Conservation (phyloP, 2,329 filamentous ascomycete species). For the Clarireedia hainanense region DNA sequence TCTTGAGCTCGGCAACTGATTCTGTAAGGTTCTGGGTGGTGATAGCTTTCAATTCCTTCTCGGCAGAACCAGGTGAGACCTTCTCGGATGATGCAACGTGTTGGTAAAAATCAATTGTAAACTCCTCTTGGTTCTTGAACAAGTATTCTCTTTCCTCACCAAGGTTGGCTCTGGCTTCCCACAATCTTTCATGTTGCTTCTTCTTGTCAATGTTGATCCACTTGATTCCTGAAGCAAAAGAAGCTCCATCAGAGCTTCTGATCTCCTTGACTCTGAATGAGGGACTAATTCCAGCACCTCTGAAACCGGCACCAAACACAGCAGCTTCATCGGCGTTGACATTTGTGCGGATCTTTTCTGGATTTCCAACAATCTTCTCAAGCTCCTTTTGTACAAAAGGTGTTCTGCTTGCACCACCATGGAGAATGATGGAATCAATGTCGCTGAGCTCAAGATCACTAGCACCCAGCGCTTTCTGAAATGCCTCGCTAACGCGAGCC, state of each 20-base stretch:
- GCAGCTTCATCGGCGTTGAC: constrained; percentile 97
- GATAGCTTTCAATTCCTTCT: constrained; percentile 57
- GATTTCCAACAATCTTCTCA: constrained; percentile 62
- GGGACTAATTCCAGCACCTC: constrained; percentile 83
- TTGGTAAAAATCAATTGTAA: constrained; percentile 74
- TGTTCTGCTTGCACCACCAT: constrained; percentile 82
- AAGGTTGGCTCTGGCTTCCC: constrained; percentile 67
- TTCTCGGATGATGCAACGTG: constrained; percentile 44
- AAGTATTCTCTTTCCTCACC: constrained; percentile 77
- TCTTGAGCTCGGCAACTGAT: constrained; percentile 69
- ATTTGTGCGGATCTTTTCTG: constrained; percentile 79
- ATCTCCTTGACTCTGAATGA: constrained; percentile 99
- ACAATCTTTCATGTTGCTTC: constrained; percentile 72
- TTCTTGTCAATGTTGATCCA: constrained; percentile 65
- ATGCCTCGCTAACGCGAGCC: constrained; percentile 57
- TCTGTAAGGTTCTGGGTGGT: constrained; percentile 80
- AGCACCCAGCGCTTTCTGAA: constrained; percentile 65
- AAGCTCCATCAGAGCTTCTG: constrained; percentile 65
- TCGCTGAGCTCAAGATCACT: constrained; percentile 68
- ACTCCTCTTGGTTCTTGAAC: constrained; percentile 75
- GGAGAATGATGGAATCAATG: constrained; percentile 84
- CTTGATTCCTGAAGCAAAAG: constrained; percentile 67
- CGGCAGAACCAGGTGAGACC: constrained; percentile 35
- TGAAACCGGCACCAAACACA: constrained; percentile 92
- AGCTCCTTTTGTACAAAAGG: constrained; percentile 90